These are phyloP conservation scores for Protomyces macrosporus DNA, from an alignment of 1,139 yeast species.

Conservation along the genomic window DNA sequence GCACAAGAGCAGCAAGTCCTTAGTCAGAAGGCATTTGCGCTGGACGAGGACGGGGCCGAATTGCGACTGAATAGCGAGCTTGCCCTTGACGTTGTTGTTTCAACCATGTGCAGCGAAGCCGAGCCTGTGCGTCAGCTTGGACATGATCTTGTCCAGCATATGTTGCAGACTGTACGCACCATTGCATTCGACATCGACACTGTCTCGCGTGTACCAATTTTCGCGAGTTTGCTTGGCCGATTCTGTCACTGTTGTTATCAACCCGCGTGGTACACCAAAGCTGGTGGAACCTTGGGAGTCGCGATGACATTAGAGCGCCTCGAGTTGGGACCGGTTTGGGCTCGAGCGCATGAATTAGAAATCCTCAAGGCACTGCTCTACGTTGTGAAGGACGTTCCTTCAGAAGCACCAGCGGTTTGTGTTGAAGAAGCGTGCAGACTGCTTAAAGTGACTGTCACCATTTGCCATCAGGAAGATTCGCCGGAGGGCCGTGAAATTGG, in stretches of 20 bases:
- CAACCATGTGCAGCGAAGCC: slow-evolving; percentile 75
- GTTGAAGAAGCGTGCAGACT: slow-evolving; percentile 64
- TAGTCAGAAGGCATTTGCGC: slow-evolving; percentile 54
- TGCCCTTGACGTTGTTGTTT: slow-evolving; percentile 66
- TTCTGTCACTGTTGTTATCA: slow-evolving; percentile 89
- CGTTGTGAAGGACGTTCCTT: slow-evolving; percentile 83
- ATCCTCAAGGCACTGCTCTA: slow-evolving; percentile 80
- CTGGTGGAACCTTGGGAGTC: slow-evolving; percentile 86
- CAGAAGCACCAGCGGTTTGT: slow-evolving; percentile 78
- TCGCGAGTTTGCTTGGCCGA: slow-evolving; percentile 70
- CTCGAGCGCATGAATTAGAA: slow-evolving; percentile 73
- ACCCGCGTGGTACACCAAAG: slow-evolving; percentile 74
- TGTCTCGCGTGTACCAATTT: slow-evolving; percentile 65
- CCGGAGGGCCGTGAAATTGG: slow-evolving; percentile 41
- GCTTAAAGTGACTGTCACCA: slow-evolving; percentile 62
- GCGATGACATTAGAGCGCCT: slow-evolving; percentile 65
- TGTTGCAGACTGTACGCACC: slow-evolving; percentile 50
- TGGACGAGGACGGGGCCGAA: slow-evolving; percentile 73
- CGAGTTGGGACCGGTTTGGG: slow-evolving; percentile 64
- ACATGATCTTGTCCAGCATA: slow-evolving; percentile 53
- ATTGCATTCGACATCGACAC: slow-evolving; percentile 64
- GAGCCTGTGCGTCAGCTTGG: slow-evolving; percentile 68
- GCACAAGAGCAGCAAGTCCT: slow-evolving; percentile 61
- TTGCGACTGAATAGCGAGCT: slow-evolving; percentile 65
- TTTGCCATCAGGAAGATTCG: slow-evolving; percentile 51